These are phyloP conservation scores for Panus rudis DNA, from an alignment of 768 basidiomycete species.

Conservation along the genomic window DNA sequence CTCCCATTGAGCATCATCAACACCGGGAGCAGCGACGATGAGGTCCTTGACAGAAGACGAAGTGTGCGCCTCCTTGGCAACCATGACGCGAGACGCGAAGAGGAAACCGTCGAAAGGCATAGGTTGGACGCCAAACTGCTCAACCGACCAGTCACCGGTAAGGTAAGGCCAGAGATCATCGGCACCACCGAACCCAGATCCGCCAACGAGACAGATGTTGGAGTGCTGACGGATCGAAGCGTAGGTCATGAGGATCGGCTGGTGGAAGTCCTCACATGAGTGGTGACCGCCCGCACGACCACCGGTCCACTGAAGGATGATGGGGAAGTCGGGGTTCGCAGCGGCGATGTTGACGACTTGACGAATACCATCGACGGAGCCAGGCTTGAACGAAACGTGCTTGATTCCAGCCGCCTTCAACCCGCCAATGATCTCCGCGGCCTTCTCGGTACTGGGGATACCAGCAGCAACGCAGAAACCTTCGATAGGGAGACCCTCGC, in stretches of 20 bases:
- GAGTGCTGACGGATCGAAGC: conserved; percentile 79
- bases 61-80: conserved; percentile 97
- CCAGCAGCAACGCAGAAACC: conserved; percentile 99
- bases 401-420: conserved; percentile 81
- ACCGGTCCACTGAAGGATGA: conserved; percentile 99
- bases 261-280: conserved; percentile 98
- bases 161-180: conserved; percentile 97
- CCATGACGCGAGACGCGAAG: conserved; percentile 96
- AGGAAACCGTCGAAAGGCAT: conserved; percentile 99
- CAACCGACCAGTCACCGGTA: conserved; percentile 89
- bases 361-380: conserved; percentile 94
- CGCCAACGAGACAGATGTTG: conserved; percentile 87
- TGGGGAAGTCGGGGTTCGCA: conserved; percentile 90
- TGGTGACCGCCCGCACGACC: conserved; percentile 98
- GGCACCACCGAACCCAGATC: conserved; percentile 93
- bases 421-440: conserved; percentile 88
- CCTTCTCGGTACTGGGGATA: conserved; percentile 95
- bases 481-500: conserved; percentile 91
- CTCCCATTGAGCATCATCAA: conserved; percentile 86
- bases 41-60: conserved; percentile 92
- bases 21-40: conserved; percentile 91
- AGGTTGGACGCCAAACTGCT: conserved; percentile 74
- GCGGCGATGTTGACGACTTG: conserved; percentile 96
- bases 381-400: conserved; percentile 97
- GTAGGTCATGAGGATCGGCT: conserved; percentile 89